Conservation (phyloP, 2,329 filamentous ascomycete species). For the Aspergillus fructus region DNA sequence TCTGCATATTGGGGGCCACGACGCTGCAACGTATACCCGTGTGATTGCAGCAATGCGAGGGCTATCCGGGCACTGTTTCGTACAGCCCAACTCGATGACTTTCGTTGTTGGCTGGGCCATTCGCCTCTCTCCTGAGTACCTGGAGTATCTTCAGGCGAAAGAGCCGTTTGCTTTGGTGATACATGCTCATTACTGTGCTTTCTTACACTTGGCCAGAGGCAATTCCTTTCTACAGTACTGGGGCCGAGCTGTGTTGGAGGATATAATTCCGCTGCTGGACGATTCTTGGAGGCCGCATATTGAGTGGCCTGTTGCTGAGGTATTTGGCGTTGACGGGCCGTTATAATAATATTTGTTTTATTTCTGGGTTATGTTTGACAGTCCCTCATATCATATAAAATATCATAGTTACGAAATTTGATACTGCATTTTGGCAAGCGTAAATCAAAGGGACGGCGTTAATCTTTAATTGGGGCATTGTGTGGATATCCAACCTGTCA, state of each 20-base stretch:
- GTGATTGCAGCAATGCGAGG: slow-evolving; percentile 11
- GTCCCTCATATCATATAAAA: not conserved
- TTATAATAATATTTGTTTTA: too few relatives aligned
- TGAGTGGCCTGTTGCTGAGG: slow-evolving; percentile 17
- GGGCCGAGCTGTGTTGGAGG: slow-evolving; percentile 17
- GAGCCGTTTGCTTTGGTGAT: slow-evolving; percentile 22
- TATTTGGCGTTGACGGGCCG: not conserved
- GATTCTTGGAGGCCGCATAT: slow-evolving; percentile 19
- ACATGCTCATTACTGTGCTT: slow-evolving; percentile 23
- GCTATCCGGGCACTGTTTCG: slow-evolving; percentile 13
- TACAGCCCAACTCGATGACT: slow-evolving; percentile 20
- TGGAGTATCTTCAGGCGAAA: slow-evolving; percentile 12
- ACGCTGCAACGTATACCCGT: not conserved
- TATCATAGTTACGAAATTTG: too few relatives aligned
- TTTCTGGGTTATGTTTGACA: not conserved
- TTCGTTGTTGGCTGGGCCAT: slow-evolving; percentile 24
- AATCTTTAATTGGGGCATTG: too few relatives aligned
- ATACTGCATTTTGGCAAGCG: too few relatives aligned
- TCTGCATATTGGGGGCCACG: not conserved
- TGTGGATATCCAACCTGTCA: too few relatives aligned
- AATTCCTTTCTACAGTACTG: slow-evolving; percentile 22
- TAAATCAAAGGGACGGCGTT: too few relatives aligned
- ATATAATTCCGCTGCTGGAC: slow-evolving; percentile 15
- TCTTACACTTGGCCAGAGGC: slow-evolving; percentile 16
- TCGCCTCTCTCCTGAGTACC: slow-evolving; percentile 8